Percentiles rank a stretch among this genome's conserved stretches.
Conservation (phyloP, 2,329 filamentous ascomycete genomes). For the Leptographium radiaticola region DNA sequence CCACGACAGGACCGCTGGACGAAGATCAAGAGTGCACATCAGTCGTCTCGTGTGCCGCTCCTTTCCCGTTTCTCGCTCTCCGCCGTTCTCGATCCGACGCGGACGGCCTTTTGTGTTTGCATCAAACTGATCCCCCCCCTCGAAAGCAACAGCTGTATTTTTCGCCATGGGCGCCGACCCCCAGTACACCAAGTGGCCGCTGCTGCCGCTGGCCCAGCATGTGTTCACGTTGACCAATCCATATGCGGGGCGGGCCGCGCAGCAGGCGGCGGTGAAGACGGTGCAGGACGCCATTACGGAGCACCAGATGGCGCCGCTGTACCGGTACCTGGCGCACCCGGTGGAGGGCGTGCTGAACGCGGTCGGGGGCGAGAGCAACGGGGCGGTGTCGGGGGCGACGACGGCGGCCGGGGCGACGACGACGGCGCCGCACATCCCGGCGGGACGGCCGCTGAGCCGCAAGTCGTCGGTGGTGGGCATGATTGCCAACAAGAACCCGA, state of each 20-base stretch:
- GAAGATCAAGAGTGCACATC: neutral
- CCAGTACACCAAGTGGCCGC: slow-evolving; percentile 74
- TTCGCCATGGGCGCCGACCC: slow-evolving; percentile 60
- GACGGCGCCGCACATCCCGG: slow-evolving; percentile 9
- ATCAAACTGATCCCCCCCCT: neutral
- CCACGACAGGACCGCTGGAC: neutral
- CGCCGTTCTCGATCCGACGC: neutral
- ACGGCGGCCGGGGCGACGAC: neutral
- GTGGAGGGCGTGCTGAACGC: slow-evolving; percentile 70
- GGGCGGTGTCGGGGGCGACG: neutral
- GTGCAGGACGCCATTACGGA: slow-evolving; percentile 73
- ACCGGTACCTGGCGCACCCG: slow-evolving; percentile 72
- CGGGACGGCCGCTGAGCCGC: slow-evolving; percentile 44
- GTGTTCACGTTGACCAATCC: slow-evolving; percentile 80
- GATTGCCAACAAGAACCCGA: slow-evolving; percentile 57
- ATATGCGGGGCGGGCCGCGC: slow-evolving; percentile 50
- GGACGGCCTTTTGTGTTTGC: neutral
- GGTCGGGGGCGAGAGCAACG: slow-evolving; percentile 29
- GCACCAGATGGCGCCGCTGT: slow-evolving; percentile 79
- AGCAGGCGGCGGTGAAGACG: slow-evolving; percentile 58
- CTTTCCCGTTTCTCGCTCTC: neutral
- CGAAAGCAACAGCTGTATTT: neutral
- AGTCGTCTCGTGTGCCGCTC: neutral
- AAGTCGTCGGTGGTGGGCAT: slow-evolving; percentile 62
- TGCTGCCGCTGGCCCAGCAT: slow-evolving; percentile 70